Percentiles rank a stretch among this genome's conserved stretches.
phyloP scores from a whole-genome alignment of 2,329 filamentous ascomycete genomes.

The Alternaria brassicae region DNA sequence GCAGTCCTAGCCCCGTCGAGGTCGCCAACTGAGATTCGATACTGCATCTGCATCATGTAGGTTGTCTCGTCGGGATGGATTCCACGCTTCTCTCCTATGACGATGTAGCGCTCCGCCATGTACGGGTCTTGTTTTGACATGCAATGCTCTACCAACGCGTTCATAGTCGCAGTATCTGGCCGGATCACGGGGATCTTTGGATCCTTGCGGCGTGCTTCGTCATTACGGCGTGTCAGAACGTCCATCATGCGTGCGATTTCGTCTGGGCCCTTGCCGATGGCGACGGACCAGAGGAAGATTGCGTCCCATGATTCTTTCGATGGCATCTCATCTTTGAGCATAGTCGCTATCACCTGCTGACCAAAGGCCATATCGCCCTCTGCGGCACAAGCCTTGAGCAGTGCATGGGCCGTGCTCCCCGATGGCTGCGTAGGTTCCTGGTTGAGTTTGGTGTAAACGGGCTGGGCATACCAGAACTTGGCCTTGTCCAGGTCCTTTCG shows the following conservation, averaged over 20 bases:
- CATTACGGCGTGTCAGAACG: slow-evolving; percentile 64
- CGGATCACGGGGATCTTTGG: slow-evolving; percentile 40
- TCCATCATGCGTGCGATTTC: slow-evolving; percentile 76
- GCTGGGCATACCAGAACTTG: slow-evolving; percentile 71
- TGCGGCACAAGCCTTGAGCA: slow-evolving; percentile 65
- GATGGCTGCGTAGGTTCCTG: slow-evolving; percentile 11
- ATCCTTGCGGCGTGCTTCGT: slow-evolving; percentile 52
- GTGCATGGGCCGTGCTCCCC: slow-evolving; percentile 56
- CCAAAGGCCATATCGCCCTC: slow-evolving; percentile 41
- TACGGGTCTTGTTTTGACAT: slow-evolving; percentile 73
- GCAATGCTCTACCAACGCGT: slow-evolving; percentile 75
- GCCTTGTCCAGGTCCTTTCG: slow-evolving; percentile 66
- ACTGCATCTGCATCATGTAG: slow-evolving; percentile 75
- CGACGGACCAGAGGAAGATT: slow-evolving; percentile 76
- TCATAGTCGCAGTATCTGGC: slow-evolving; percentile 76
- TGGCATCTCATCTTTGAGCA: slow-evolving; percentile 41
- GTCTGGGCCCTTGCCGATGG: slow-evolving; percentile 73
- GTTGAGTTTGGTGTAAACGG: slow-evolving; percentile 50
- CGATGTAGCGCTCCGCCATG: slow-evolving; percentile 75
- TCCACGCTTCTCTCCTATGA: slow-evolving; percentile 69
- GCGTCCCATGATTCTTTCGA: slow-evolving; percentile 71
- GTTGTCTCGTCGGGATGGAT: slow-evolving; percentile 74
- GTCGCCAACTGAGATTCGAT: slow-evolving; percentile 76
- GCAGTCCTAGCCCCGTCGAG: slow-evolving; percentile 71
- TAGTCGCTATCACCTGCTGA: slow-evolving; percentile 53